Base-by-base conservation (phyloP, 2,329 filamentous ascomycete genomes). In the Fusarium globosum region DNA sequence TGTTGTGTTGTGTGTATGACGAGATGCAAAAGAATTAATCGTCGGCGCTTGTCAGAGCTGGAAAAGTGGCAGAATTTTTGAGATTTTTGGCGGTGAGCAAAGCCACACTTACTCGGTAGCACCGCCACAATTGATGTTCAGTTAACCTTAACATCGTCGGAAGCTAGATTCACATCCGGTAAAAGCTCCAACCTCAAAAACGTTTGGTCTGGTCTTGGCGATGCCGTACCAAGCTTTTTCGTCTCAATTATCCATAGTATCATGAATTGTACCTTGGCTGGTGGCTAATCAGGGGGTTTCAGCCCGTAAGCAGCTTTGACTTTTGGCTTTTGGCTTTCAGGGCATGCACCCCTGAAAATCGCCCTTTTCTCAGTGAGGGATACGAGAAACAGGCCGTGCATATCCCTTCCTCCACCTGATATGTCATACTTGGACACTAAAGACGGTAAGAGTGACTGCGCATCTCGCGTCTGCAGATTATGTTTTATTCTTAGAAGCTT, bases 21-120 rank as follows among this genome's bases (percentile, higher is more conserved):
- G n/a, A 16, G 26, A 59, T 48, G 68, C 52, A 23, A 43, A 62
- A 73, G 71, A 74, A 62, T 62, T 28, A 45, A 69, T 65, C n/a
- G 21, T 28, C 26, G 28, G 23, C 51, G 41, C 33, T 55, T 55
- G 51, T 36, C 67, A 39, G 59, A 63, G 38, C 53, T 65, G 49
- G 26, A 43, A 55, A 10, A n/a, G 51, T 46, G 81, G 80, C 81
- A 83, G 81, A 82, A 83, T 81, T 76, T 73, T 74, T 74, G 71
- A 79, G 68, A 79, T 80, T 81, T 82, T 81, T 79, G 80, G 81
- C 81, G 81, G 81, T 83, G 80, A 81, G 45, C 30, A 26, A 36
- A n/a, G 33, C 33, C 33, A 33, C 13, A 33, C 14, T 33, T 33
- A 2, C 30, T 13, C 14, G 4, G 13, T 3, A 14, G 33, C 36